phyloP scores from a whole-genome alignment of 2,329 filamentous ascomycete species.

The Cytospora leucostoma region DNA sequence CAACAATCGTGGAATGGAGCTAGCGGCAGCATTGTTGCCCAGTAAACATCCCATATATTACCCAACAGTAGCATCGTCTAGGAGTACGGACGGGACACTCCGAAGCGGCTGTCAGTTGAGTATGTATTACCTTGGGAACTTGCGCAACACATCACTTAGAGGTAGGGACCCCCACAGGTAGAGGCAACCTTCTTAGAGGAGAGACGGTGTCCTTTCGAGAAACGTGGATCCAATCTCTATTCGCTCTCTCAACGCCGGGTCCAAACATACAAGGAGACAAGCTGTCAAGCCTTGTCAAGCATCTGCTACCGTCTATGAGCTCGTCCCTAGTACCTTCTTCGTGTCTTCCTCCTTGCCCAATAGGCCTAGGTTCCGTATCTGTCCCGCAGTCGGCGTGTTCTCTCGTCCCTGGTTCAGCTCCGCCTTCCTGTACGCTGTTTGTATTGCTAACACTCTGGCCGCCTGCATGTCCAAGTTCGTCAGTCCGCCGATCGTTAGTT shows the following conservation, averaged over 20 bases:
- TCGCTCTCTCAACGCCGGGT: conserved; percentile 1
- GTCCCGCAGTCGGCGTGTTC: conserved; percentile 76
- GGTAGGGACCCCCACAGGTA: background rate
- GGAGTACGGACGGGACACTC: background rate
- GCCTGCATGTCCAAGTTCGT: conserved; percentile 53
- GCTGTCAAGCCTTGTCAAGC: background rate
- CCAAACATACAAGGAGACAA: conserved; percentile 8
- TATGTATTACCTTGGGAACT: background rate
- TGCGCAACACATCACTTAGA: background rate
- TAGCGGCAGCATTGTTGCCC: background rate
- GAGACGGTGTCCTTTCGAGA: background rate
- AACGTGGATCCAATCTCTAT: background rate
- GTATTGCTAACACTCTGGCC: conserved; percentile 74
- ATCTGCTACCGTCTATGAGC: conserved; percentile 28
- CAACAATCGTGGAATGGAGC: background rate
- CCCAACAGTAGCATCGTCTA: background rate
- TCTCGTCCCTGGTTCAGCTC: conserved; percentile 75
- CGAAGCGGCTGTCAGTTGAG: background rate
- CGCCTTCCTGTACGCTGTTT: conserved; percentile 81
- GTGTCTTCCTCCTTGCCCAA: conserved; percentile 82
- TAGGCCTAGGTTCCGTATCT: conserved; percentile 85
- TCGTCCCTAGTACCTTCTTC: conserved; percentile 55
- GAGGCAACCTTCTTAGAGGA: background rate
- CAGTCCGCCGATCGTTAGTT: conserved; percentile 2
- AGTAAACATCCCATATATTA: background rate